Conservation (phyloP, 768 basidiomycete species). For the Hericium alpestre region DNA sequence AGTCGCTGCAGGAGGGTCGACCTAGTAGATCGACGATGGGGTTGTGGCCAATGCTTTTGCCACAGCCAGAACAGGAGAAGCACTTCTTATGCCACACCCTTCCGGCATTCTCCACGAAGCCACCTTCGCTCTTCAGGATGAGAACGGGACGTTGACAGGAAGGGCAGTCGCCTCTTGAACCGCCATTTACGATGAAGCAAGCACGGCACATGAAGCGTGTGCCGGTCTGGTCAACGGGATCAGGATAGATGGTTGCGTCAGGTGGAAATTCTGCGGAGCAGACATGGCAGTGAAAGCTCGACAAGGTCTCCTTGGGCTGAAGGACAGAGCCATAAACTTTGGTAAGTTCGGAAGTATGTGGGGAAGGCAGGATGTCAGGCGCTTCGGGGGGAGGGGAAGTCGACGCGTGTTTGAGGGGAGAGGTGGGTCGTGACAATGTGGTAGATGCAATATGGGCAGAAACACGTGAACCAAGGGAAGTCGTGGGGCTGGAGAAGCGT, state of each 20-base stretch:
- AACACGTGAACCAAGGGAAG: conserved; percentile 35
- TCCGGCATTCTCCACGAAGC: conserved; percentile 60
- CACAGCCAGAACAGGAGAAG: conserved; percentile 66
- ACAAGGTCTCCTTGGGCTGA: conserved; percentile 66
- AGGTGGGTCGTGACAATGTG: conserved; percentile 41
- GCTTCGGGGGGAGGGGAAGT: conserved; percentile 28
- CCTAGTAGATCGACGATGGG: conserved; percentile 83
- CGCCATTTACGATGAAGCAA: conserved; percentile 64
- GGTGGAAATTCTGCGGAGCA: conserved; percentile 62
- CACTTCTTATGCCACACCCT: conserved; percentile 76
- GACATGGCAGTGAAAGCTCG: conserved; percentile 55
- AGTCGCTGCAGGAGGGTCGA: conserved; percentile 66
- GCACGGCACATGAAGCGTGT: conserved; percentile 52
- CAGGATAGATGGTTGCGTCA: conserved; percentile 80
- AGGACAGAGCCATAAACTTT: conserved; percentile 82
- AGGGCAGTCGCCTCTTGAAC: conserved; percentile 66
- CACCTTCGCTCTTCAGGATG: conserved; percentile 65
- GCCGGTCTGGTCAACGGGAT: conserved; percentile 29
- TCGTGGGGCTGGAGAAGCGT: conserved; percentile 41
- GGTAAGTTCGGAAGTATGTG: conserved; percentile 47
- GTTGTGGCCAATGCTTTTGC: conserved; percentile 56
- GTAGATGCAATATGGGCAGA: conserved; percentile 48
- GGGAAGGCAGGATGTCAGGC: conserved; percentile 46
- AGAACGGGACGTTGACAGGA: conserved; percentile 62
- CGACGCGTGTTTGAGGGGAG: conserved; percentile 40